A percentile compares a stretch with the other conserved stretches of the same genome.
Evolutionary conservation across 371 early-diverging fungal genomes (phyloP).

Genomic region (Mucor sp.): DNA sequence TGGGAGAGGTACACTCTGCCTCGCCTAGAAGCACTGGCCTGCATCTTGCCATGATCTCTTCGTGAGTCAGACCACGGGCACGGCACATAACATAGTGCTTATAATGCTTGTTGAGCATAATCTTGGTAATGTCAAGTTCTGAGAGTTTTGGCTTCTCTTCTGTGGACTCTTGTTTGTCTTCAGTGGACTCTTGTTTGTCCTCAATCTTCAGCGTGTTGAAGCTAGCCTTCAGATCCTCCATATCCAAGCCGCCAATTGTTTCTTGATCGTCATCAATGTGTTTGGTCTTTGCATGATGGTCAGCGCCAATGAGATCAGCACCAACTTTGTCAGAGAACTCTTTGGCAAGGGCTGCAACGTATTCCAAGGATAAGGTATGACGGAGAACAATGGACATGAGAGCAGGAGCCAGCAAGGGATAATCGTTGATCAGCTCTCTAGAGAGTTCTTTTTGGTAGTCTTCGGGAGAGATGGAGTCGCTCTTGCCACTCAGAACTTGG

Average conservation of each 20-base stretch:
- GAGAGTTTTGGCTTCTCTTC: not conserved
- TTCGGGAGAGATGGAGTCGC: not conserved
- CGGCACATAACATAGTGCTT: conserved; percentile 6
- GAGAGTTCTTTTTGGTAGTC: not conserved
- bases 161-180: not conserved
- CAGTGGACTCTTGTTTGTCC: not conserved
- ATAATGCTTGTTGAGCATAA: conserved; percentile 1
- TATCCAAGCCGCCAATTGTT: not conserved
- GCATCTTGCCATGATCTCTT: conserved; percentile 1
- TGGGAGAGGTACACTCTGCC: not conserved
- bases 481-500: conserved; percentile 14
- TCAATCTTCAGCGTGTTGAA: not conserved
- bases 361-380: conserved; percentile 27
- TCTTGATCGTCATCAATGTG: not conserved
- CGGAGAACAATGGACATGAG: conserved; percentile 35
- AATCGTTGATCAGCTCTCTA: conserved; percentile 12
- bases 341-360: conserved; percentile 19
- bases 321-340: conserved; percentile 10
- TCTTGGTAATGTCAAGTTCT: not conserved
- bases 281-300: not conserved
- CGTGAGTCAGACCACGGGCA: conserved; percentile 9
- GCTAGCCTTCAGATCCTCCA: not conserved
- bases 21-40: not conserved
- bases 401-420: conserved; percentile 33
- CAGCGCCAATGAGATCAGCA: not conserved